Evolutionary conservation across 176 grass and related monocot species (phyloP).

Genomic region (sorghum (Sorghum bicolor)): Sorghum_bicolor_NCBIv3 NC_012870.2:73701001-73701500

Average conservation of each 20-base stretch:
- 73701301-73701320: background rate
- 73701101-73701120: constrained; percentile 9
- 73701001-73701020: background rate
- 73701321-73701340: background rate
- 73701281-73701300: background rate
- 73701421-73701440: constrained; percentile 28
- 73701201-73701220: background rate
- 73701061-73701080: constrained; percentile 20
- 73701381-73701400: background rate
- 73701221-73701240: background rate
- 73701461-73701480: constrained; percentile 63
- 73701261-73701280: background rate
- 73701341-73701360: background rate
- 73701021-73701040: background rate
- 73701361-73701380: background rate
- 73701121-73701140: constrained; percentile 11
- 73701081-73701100: background rate
- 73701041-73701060: background rate
- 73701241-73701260: background rate
- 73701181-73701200: background rate
- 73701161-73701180: background rate
- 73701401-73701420: background rate
- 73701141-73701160: background rate
- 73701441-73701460: constrained; percentile 58
- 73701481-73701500: constrained; percentile 54